Conservation (phyloP, 768 basidiomycete genomes). For the Lepiota brunneoincarnata region DNA sequence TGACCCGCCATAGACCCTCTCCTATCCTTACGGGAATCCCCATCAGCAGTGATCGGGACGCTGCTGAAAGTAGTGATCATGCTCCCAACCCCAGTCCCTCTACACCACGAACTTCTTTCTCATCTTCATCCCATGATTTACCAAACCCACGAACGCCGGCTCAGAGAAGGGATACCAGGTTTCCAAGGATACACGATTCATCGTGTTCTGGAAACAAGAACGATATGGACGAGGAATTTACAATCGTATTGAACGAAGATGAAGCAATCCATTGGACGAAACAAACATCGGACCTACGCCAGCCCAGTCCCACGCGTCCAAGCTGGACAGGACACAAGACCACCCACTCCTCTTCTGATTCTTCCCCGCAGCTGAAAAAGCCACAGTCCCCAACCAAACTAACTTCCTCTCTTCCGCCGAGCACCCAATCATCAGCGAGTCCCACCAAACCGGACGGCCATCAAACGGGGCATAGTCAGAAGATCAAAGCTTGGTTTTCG, state of each 20-base stretch:
- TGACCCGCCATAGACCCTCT: conserved; percentile 1
- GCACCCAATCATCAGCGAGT: conserved; percentile 2
- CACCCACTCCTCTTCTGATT: background rate
- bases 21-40: conserved; percentile 2
- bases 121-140: background rate
- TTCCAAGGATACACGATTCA: background rate
- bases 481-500: background rate
- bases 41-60: background rate
- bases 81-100: conserved; percentile 3
- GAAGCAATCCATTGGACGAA: conserved; percentile 8
- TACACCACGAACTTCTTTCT: conserved; percentile 4
- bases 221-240: conserved; percentile 3
- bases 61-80: background rate
- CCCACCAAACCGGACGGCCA: background rate
- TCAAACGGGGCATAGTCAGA: background rate
- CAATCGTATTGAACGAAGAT: conserved; percentile 6
- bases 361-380: background rate
- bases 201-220: background rate
- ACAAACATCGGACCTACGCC: conserved; percentile 9
- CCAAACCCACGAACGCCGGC: conserved; percentile 1
- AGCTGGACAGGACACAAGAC: background rate
- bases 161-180: background rate
- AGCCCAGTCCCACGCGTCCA: conserved; percentile 8
- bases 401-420: background rate
- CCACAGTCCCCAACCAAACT: background rate